phyloP scores from a whole-genome alignment of 2,329 filamentous ascomycete species.

The Pezicula rhizophila region DNA sequence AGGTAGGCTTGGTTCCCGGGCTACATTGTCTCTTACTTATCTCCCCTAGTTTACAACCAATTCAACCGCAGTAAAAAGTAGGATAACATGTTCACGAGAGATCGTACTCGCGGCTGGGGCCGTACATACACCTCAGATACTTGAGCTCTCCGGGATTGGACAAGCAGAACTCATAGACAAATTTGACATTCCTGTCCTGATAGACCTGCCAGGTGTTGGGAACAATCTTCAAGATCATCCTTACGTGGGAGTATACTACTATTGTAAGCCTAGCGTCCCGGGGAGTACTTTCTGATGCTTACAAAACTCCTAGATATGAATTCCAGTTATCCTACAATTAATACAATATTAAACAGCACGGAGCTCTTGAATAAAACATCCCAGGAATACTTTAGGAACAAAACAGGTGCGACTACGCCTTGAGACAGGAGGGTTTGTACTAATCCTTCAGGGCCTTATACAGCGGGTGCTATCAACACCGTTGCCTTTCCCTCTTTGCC shows the following conservation, averaged over 20 bases:
- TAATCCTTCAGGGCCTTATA: slow-evolving; percentile 16
- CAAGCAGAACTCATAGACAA: slow-evolving; percentile 20
- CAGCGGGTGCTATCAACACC: slow-evolving; percentile 21
- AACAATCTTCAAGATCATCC: slow-evolving; percentile 13
- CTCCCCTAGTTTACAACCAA: too few relatives aligned
- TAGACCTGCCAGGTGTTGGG: slow-evolving; percentile 34
- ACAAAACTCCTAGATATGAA: slow-evolving; percentile 13
- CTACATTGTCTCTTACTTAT: slow-evolving; percentile 8
- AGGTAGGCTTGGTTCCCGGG: slow-evolving; percentile 24
- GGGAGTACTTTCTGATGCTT: slow-evolving; percentile 1
- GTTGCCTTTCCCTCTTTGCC: slow-evolving; percentile 21
- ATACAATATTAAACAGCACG: slow-evolving; percentile 13
- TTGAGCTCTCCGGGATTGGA: slow-evolving; percentile 16
- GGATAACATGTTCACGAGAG: slow-evolving; percentile 14
- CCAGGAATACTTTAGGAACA: slow-evolving; percentile 21
- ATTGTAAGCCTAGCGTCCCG: slow-evolving; percentile 9
- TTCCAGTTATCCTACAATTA: slow-evolving; percentile 14
- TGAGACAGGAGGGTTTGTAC: not conserved
- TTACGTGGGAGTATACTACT: slow-evolving; percentile 19
- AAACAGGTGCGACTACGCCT: slow-evolving; percentile 13
- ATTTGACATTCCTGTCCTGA: slow-evolving; percentile 26
- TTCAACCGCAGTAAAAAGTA: too few relatives aligned
- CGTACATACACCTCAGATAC: slow-evolving; percentile 15
- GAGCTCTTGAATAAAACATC: slow-evolving; percentile 10
- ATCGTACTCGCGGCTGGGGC: slow-evolving; percentile 30